Evolutionary conservation across 148 eudicot genomes (phyloP).

Genomic region (Rhododendron mucronatum): DNA sequence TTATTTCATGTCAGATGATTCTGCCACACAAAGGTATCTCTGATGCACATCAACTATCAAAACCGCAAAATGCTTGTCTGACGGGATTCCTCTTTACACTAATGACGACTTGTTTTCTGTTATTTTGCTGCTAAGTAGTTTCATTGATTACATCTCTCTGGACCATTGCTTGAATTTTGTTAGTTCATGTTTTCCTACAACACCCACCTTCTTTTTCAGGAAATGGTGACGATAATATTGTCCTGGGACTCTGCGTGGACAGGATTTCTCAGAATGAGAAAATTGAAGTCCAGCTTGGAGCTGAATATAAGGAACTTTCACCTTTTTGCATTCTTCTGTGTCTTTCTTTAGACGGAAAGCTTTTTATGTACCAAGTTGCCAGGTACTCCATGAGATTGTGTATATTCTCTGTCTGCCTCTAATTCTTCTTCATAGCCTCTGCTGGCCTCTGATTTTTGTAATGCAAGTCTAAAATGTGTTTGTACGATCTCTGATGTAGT

Average conservation of each 20-base stretch:
- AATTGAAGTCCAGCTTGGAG: slow-evolving; percentile 55
- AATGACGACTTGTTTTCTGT: not conserved
- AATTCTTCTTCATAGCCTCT: not conserved
- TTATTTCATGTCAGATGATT: not conserved
- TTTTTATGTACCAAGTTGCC: slow-evolving; percentile 67
- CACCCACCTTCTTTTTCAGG: slow-evolving; percentile 27
- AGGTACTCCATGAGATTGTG: slow-evolving; percentile 42
- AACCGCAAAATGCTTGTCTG: not conserved
- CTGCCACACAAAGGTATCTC: not conserved
- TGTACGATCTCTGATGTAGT: not conserved
- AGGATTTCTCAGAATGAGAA: slow-evolving; percentile 47
- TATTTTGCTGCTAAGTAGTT: not conserved
- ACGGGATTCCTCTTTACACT: not conserved
- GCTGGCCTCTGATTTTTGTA: not conserved
- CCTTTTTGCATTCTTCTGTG: slow-evolving; percentile 72
- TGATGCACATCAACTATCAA: not conserved
- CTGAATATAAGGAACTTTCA: slow-evolving; percentile 65
- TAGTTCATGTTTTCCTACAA: slow-evolving; percentile 2
- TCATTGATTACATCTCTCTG: not conserved
- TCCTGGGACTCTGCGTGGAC: slow-evolving; percentile 67
- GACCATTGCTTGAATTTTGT: not conserved
- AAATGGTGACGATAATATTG: slow-evolving; percentile 72
- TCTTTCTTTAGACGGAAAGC: slow-evolving; percentile 79
- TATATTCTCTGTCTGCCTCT: not conserved
- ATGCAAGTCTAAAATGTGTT: not conserved